These are phyloP conservation scores for Citrus medica DNA, from an alignment of 345 rosid genomes.

Conservation along the genomic window DNA sequence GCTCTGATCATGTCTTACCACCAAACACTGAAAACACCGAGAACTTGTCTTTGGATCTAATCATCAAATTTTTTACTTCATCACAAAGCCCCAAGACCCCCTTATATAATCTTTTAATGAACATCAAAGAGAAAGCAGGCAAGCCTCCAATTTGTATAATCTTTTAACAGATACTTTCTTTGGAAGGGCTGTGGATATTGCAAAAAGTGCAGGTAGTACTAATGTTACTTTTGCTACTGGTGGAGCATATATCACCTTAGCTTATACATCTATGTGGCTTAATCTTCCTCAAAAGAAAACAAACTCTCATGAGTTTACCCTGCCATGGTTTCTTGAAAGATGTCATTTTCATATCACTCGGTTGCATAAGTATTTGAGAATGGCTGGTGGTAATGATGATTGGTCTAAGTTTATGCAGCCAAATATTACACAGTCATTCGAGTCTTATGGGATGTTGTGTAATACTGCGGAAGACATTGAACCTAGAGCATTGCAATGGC, in stretches of 20 bases:
- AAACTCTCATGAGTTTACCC: slow-evolving; percentile 28
- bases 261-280: slow-evolving; percentile 40
- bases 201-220: slow-evolving; percentile 20
- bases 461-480: slow-evolving; percentile 45
- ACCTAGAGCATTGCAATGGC: slow-evolving; percentile 22
- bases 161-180: slow-evolving; percentile 35
- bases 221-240: slow-evolving; percentile 29
- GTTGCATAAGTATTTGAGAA: slow-evolving; percentile 24
- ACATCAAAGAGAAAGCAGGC: slow-evolving; percentile 16
- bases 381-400: slow-evolving; percentile 35
- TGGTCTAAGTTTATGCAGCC: slow-evolving; percentile 45
- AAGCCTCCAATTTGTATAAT: slow-evolving; percentile 43
- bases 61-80: slow-evolving; percentile 14
- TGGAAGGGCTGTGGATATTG: slow-evolving; percentile 42
- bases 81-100: slow-evolving; percentile 22
- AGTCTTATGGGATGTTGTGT: slow-evolving; percentile 36
- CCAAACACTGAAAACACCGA: slow-evolving; percentile 39
- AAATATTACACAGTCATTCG: slow-evolving; percentile 23
- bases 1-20: slow-evolving; percentile 39
- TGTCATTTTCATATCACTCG: slow-evolving; percentile 38
- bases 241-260: slow-evolving; percentile 42
- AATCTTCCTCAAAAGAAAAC: slow-evolving; percentile 39
- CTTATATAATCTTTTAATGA: slow-evolving; percentile 16
- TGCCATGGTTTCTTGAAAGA: slow-evolving; percentile 44
- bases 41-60: slow-evolving; percentile 28